Evolutionary conservation across 345 rosid species (phyloP), one percentile per base, ranked within the genome.

Genomic region (Microcos paniculata): DNA sequence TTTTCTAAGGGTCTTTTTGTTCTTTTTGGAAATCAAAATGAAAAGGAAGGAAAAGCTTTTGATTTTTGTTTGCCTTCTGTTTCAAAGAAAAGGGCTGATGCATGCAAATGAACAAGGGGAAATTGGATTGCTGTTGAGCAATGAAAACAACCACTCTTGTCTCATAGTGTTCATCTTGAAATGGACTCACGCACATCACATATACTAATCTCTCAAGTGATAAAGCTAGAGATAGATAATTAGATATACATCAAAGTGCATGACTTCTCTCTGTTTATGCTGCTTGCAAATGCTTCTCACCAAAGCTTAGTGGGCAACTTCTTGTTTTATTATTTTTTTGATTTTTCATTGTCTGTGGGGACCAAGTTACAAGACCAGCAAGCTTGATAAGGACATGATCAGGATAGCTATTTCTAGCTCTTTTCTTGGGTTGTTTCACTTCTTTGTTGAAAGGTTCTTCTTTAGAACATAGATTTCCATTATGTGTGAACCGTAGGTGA

Each of bases 261-360:
- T 14, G 46, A 51, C 40, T 57, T 74, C 0, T n/a, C n/a, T 35
- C 4, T 30, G 71, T 38, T 51, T 74, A 52, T 63, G 51, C 62
- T 45, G 4, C 1, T 46, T 35, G 4, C 4, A 0, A 45, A 46
- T 57, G 55, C 43, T 48, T 48, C 57, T 73, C 45, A 73, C 70
- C 56, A 33, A 74, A 74, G 62, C 77, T 73, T 59, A 59, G 26
- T 61, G 42, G 76, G 31, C 40, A 49, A 21, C 48, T 26, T 62
- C 59, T 62, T 62, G 21, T 31, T 21, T 43, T 33, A 5, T 24
- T 24, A 31, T 58, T 14, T 59, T n/a, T 3, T 35, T 35, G 38
- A 2, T 5, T 35, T 71, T 58, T 8, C 38, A n/a, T 57, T 59
- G 56, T 42, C 56, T 35, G 61, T 23, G 79, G 79, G 77, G 75